Conservation (phyloP, 441 rosid species). For the Pelargonium exstipulatum region DNA sequence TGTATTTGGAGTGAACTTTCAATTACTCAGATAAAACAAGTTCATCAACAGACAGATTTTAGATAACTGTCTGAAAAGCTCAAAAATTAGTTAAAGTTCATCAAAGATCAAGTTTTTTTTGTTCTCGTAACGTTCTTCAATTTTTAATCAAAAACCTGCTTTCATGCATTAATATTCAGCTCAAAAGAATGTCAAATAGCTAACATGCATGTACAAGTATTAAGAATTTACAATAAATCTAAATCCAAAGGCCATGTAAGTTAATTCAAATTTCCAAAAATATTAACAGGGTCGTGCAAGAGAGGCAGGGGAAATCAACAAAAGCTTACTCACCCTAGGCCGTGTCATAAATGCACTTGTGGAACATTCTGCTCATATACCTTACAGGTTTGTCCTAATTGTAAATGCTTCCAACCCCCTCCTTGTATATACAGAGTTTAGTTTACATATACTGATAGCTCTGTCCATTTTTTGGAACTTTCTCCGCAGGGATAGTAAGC, state of each 20-base stretch:
- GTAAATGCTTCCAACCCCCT: background rate
- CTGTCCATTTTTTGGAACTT: conserved; percentile 7
- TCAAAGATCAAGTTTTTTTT: background rate
- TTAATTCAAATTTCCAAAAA: background rate
- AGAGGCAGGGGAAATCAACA: conserved; percentile 84
- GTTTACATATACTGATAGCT: background rate
- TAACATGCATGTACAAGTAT: background rate
- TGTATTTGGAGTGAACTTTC: no score
- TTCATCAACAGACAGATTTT: background rate
- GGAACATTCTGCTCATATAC: conserved; percentile 91
- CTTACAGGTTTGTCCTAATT: conserved; percentile 53
- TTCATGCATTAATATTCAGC: no score
- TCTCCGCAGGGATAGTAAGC: conserved; percentile 78
- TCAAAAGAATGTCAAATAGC: background rate
- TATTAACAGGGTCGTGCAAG: conserved; percentile 72
- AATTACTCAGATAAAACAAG: background rate
- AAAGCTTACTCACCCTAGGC: conserved; percentile 89
- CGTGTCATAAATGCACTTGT: conserved; percentile 95
- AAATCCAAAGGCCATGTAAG: background rate
- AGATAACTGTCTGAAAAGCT: background rate
- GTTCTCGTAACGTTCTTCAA: no score
- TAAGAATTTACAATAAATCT: background rate
- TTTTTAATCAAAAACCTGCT: no score
- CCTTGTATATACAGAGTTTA: background rate
- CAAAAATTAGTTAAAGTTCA: background rate